Evolutionary conservation across 768 basidiomycete species (phyloP), one percentile per base, ranked within the genome.

Genomic region (Boletellus ananas): DNA sequence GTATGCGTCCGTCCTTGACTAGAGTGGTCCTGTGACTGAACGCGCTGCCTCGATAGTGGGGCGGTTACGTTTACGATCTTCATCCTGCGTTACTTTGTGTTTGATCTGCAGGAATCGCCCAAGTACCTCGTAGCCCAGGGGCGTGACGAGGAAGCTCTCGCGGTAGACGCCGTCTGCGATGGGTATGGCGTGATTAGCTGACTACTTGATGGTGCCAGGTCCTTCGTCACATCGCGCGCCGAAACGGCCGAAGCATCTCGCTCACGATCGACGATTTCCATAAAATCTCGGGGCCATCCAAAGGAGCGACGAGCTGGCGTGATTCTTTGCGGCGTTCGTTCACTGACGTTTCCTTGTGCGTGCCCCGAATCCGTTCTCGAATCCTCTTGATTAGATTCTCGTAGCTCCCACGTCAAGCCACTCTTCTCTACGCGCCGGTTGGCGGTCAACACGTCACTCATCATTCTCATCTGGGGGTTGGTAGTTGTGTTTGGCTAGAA

Each of bases 41-140:
- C 42, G 6, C 13, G 11, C 2, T 40, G 1, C 11, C 25, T 49
- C 27, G 16, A 40, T 52, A 79, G 77, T 25, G 77, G 78, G 14
- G 63, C 61, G 18, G 52, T 82, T 43, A 81, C 80, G 0, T 66
- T 83, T 29, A 8, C 78, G 39, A 73, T 80, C 63, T 84, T 81
- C 64, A 60, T 80, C 51, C 53, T 73, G 47, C 80, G 83, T 25
- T 81, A 76, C 66, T 62, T 79, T 47, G 66, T 83, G 21, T 83
- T 85, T 54, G 75, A 74, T 52, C 69, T 84, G 45, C 76, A 80
- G 57, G 83, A 84, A 58, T 79, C 79, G 0, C 76, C 83, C 9
- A 84, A 84, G 57, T 85, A 77, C 63, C 73, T 83, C 18, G 67
- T 83, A 20, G 74, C 73, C 5, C 76, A 79, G 57, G 80, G 80